Evolutionary conservation across 106 monocot species (phyloP).

Genomic region (Phalaenopsis equestris): DNA sequence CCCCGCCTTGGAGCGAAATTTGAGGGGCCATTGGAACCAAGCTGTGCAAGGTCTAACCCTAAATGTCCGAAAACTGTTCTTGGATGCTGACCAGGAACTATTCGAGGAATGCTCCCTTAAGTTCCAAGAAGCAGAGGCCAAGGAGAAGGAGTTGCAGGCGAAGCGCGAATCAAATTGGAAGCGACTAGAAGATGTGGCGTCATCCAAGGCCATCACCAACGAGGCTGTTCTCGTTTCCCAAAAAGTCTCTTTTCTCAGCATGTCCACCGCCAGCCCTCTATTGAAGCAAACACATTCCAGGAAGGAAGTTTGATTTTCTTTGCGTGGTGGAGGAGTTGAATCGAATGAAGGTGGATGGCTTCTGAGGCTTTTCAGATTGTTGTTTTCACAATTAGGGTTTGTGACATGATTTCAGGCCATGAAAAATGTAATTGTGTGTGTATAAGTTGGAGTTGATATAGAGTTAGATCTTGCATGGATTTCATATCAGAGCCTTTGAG

Average conservation of each 20-base stretch:
- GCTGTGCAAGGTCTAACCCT: constrained; percentile 44
- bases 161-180: constrained; percentile 36
- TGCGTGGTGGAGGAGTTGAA: not conserved
- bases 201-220: constrained; percentile 26
- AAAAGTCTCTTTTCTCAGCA: constrained; percentile 13
- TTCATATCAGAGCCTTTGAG: not conserved
- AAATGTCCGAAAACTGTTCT: constrained; percentile 40
- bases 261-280: not conserved
- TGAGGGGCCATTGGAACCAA: constrained; percentile 45
- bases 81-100: constrained; percentile 35
- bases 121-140: constrained; percentile 20
- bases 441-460: constrained; percentile 3
- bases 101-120: constrained; percentile 27
- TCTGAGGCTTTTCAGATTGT: not conserved
- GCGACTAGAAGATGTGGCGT: constrained; percentile 37
- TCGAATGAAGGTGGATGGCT: not conserved
- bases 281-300: not conserved
- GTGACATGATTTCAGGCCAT: not conserved
- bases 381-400: not conserved
- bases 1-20: constrained; percentile 36
- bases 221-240: constrained; percentile 31
- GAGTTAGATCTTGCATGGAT: constrained; percentile 6
- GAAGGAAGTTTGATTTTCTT: not conserved
- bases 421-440: constrained; percentile 10
- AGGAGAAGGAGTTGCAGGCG: constrained; percentile 9